These are phyloP conservation scores for Podospora bellae-mahoneyi DNA, from an alignment of 495 filamentous ascomycete genomes.

Conservation along the genomic window DNA sequence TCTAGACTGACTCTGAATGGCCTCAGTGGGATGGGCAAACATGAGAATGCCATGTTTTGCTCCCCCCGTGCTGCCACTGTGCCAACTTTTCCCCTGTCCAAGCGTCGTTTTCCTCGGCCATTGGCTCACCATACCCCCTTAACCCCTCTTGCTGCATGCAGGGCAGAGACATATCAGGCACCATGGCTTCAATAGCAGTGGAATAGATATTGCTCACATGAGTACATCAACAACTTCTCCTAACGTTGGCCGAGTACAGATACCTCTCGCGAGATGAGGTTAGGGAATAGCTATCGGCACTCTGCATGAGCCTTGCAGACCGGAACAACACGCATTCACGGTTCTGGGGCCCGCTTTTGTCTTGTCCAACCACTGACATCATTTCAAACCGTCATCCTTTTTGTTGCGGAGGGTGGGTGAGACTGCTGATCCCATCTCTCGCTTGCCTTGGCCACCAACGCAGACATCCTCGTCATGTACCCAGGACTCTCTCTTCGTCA, in stretches of 20 bases:
- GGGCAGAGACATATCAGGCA: neutral
- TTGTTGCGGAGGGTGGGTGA: slow-evolving; percentile 8
- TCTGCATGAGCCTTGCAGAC: slow-evolving; percentile 8
- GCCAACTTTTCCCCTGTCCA: slow-evolving; percentile 23
- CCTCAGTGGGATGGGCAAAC: slow-evolving; percentile 19
- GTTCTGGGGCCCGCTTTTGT: slow-evolving; percentile 7
- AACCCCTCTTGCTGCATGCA: slow-evolving; percentile 6
- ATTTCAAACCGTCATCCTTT: slow-evolving; percentile 20
- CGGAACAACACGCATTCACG: slow-evolving; percentile 8
- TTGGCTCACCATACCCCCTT: slow-evolving; percentile 5
- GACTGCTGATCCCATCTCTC: slow-evolving; percentile 13
- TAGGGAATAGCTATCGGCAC: neutral
- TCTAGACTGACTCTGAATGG: slow-evolving; percentile 13
- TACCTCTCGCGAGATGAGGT: neutral
- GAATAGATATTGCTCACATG: neutral
- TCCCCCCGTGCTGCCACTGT: slow-evolving; percentile 12
- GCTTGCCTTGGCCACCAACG: neutral
- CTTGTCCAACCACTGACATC: slow-evolving; percentile 34
- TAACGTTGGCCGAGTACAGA: slow-evolving; percentile 1
- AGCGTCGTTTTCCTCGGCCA: neutral
- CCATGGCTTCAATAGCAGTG: neutral
- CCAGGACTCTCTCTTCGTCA: neutral
- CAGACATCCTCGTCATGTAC: neutral
- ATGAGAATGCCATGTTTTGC: slow-evolving; percentile 14
- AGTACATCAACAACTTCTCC: neutral